Evolutionary conservation across 805 yeast genomes (phyloP).

Genomic region (Soucietia sequanensis): DNA sequence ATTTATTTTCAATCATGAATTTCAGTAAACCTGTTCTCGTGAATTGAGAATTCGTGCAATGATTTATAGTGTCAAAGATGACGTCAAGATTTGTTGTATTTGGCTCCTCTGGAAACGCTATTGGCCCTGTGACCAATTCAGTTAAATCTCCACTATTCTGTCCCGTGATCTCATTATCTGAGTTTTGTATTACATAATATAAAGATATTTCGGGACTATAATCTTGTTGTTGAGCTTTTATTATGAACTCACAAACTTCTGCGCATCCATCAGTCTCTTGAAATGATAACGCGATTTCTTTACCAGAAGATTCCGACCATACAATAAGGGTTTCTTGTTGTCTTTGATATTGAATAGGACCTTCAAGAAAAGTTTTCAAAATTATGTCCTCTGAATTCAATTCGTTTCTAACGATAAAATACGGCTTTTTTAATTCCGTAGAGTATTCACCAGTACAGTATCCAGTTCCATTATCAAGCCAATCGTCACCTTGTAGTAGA

Average conservation of each 20-base stretch:
- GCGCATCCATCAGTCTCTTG: slow-evolving; percentile 92
- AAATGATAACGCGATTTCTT: slow-evolving; percentile 84
- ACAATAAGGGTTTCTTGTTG: slow-evolving; percentile 94
- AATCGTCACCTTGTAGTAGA: slow-evolving; percentile 71
- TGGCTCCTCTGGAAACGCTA: slow-evolving; percentile 62
- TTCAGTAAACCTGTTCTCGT: slow-evolving; percentile 60
- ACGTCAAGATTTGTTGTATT: slow-evolving; percentile 48
- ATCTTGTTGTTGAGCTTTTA: slow-evolving; percentile 57
- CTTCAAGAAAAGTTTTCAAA: slow-evolving; percentile 65
- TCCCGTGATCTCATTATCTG: too few relatives aligned
- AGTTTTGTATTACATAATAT: slow-evolving; percentile 55
- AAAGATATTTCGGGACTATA: slow-evolving; percentile 66
- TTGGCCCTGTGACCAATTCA: slow-evolving; percentile 80
- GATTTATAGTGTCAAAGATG: slow-evolving; percentile 56
- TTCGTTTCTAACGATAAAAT: slow-evolving; percentile 72
- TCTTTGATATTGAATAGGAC: slow-evolving; percentile 79
- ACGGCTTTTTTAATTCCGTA: slow-evolving; percentile 45
- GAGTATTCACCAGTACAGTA: slow-evolving; percentile 71
- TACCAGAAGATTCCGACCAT: slow-evolving; percentile 79
- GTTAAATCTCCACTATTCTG: slow-evolving; percentile 43
- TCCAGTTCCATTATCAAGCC: slow-evolving; percentile 95
- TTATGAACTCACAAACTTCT: slow-evolving; percentile 74
- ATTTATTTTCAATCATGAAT: slow-evolving; percentile 53
- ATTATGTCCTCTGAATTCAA: slow-evolving; percentile 55
- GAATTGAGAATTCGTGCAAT: slow-evolving; percentile 59